These are phyloP conservation scores for Zhuliangozyma parablackwelliae DNA, from an alignment of 1,139 yeast genomes.

Conservation along the genomic window DNA sequence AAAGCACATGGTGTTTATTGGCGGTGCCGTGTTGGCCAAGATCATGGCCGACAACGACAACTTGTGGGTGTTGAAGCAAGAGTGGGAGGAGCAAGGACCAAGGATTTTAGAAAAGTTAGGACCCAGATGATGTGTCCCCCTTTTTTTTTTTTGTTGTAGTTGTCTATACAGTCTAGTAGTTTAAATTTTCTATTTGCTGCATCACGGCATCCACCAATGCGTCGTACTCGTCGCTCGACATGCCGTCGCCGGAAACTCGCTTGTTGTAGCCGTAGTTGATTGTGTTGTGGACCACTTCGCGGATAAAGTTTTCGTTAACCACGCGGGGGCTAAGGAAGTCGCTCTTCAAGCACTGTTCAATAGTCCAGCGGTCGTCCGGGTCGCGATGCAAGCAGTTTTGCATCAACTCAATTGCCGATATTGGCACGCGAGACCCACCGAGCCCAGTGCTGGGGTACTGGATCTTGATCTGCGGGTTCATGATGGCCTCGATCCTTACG, in stretches of 20 bases:
- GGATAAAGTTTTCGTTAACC: slow-evolving; percentile 62
- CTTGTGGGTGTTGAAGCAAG: slow-evolving; percentile 95
- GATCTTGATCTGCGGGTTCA: slow-evolving; percentile 81
- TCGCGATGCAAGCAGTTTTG: slow-evolving; percentile 68
- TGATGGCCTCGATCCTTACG: slow-evolving; percentile 77
- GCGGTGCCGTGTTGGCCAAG: slow-evolving; percentile 97
- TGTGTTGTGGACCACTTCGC: slow-evolving; percentile 73
- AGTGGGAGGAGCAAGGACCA: slow-evolving; percentile 97
- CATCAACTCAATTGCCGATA: slow-evolving; percentile 67
- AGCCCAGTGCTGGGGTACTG: slow-evolving; percentile 60
- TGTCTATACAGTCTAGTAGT: slow-evolving; percentile 11
- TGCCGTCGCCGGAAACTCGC: slow-evolving; percentile 30
- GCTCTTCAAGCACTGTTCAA: slow-evolving; percentile 51
- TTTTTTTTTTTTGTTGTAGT: no score
- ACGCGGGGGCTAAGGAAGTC: slow-evolving; percentile 72
- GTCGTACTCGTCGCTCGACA: slow-evolving; percentile 39
- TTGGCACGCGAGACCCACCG: slow-evolving; percentile 64
- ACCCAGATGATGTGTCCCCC: slow-evolving; percentile 73
- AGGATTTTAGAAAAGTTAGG: slow-evolving; percentile 83
- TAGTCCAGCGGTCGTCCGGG: slow-evolving; percentile 66
- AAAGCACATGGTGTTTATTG: slow-evolving; percentile 97
- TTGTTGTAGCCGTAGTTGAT: slow-evolving; percentile 59
- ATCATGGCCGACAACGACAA: slow-evolving; percentile 98
- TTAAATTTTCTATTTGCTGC: slow-evolving; percentile 35
- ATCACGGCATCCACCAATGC: slow-evolving; percentile 38